phyloP scores from a whole-genome alignment of 2,329 filamentous ascomycete genomes.

The Tolypocladium amazonense region DNA sequence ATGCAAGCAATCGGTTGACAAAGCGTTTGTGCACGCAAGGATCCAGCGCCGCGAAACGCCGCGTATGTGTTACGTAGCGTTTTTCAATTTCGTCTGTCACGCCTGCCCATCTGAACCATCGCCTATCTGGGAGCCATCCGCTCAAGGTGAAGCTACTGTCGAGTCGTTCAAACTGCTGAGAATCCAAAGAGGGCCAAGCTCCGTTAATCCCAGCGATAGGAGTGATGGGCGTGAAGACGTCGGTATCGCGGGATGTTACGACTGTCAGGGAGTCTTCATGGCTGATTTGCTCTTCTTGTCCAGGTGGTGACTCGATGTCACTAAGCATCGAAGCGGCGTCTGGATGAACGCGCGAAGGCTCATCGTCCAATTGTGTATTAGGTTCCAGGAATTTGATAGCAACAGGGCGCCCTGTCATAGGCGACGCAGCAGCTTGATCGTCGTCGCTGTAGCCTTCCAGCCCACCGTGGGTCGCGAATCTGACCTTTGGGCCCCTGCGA shows the following conservation, averaged over 20 bases:
- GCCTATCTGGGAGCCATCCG: constrained; percentile 31
- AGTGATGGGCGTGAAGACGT: constrained; percentile 9
- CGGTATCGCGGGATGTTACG: neutral
- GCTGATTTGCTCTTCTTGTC: neutral
- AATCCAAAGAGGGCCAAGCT: constrained; percentile 19
- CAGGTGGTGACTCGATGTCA: neutral
- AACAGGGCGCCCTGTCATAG: no score
- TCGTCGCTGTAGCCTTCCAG: neutral
- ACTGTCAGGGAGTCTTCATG: neutral
- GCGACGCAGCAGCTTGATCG: neutral
- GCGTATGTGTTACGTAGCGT: constrained; percentile 7
- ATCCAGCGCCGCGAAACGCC: neutral
- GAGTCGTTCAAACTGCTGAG: constrained; percentile 23
- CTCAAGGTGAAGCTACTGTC: constrained; percentile 28
- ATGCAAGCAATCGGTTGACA: constrained; percentile 22
- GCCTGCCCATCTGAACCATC: constrained; percentile 22
- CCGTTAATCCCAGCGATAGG: constrained; percentile 14
- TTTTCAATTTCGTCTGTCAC: constrained; percentile 18
- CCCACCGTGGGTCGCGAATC: neutral
- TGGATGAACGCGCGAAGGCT: no score
- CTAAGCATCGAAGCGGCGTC: neutral
- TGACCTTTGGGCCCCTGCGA: neutral
- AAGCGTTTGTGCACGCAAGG: constrained; percentile 11
- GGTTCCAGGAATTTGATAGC: constrained; percentile 29
- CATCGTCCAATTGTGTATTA: constrained; percentile 24